Conservation (phyloP, 2,329 filamentous ascomycete genomes). For the Ophiostoma quercus region DNA sequence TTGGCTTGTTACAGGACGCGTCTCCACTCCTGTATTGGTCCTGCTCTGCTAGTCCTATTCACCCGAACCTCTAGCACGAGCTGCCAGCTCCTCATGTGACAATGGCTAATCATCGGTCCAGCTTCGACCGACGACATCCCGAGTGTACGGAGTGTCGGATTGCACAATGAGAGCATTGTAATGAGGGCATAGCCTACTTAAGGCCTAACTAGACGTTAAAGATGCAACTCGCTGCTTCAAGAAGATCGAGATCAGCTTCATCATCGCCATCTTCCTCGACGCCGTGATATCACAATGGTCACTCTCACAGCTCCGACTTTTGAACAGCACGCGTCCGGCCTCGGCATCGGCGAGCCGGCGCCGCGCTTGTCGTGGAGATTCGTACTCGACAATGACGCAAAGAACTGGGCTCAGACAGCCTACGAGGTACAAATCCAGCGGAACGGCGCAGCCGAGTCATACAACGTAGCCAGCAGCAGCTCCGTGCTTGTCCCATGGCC, state of each 20-base stretch:
- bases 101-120: constrained; percentile 10
- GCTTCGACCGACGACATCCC: constrained; percentile 6
- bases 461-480: constrained; percentile 19
- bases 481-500: constrained; percentile 39
- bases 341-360: constrained; percentile 25
- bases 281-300: constrained; percentile 14
- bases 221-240: not conserved
- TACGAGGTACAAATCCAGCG: constrained; percentile 27
- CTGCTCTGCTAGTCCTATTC: not conserved
- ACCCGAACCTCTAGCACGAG: not conserved
- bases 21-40: not conserved
- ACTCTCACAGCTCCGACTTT: constrained; percentile 20
- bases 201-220: not conserved
- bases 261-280: not conserved
- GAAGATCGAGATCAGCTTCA: not conserved
- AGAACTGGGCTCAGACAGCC: constrained; percentile 25
- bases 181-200: not conserved
- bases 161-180: not conserved
- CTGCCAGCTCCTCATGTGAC: not conserved
- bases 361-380: constrained; percentile 30
- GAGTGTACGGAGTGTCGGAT: not conserved
- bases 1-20: not conserved
- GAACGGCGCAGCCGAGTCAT: constrained; percentile 1
- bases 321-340: constrained; percentile 28
- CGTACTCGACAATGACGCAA: not conserved